Percentiles rank a stretch among this genome's conserved stretches.
Evolutionary conservation across 106 monocot species (phyloP).

Genomic region (Dioscorea alata): DNA sequence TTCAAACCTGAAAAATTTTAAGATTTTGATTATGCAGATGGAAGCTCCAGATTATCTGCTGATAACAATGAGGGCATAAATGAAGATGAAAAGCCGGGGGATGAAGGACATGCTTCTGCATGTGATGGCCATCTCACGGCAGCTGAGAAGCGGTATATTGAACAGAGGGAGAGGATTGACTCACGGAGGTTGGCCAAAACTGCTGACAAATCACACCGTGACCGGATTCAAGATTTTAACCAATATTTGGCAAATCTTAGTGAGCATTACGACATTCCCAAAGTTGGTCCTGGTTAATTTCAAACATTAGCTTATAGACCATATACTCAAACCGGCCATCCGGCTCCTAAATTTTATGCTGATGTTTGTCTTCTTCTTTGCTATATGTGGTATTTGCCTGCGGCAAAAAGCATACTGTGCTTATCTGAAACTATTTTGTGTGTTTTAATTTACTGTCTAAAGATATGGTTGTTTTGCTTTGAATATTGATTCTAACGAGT

Average conservation of each 20-base stretch:
- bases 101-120: constrained; percentile 15
- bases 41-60: constrained; percentile 18
- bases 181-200: constrained; percentile 58
- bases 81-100: constrained; percentile 32
- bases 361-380: too few species aligned
- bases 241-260: constrained; percentile 90
- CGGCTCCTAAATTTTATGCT: too few species aligned
- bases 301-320: too few species aligned
- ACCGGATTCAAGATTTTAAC: constrained; percentile 84
- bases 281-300: constrained; percentile 88
- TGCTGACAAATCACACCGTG: constrained; percentile 85
- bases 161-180: constrained; percentile 76
- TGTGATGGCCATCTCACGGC: constrained; percentile 65
- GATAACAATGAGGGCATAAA: constrained; percentile 25
- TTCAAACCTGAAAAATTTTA: neutral
- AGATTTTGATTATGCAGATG: constrained; percentile 27
- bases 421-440: too few species aligned
- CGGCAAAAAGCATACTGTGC: too few species aligned
- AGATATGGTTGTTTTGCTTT: neutral
- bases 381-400: too few species aligned
- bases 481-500: too few species aligned
- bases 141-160: constrained; percentile 84
- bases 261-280: constrained; percentile 98
- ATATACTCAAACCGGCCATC: too few species aligned
- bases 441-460: too few species aligned